Evolutionary conservation across 2,329 filamentous ascomycete genomes (phyloP).

Genomic region (Fusarium robinianum): DNA sequence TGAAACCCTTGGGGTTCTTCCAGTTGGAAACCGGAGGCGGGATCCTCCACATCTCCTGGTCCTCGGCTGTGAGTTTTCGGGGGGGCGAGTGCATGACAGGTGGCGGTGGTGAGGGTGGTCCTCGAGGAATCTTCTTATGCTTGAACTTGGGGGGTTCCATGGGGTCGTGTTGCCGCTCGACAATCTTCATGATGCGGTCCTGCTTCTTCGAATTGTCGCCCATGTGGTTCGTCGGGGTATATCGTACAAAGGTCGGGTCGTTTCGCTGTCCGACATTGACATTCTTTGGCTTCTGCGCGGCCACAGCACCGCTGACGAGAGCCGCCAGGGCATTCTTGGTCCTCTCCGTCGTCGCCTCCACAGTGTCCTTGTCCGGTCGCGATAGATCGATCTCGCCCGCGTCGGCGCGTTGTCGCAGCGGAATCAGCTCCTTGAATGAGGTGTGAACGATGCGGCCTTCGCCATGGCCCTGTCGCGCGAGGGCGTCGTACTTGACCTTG

Average conservation of each 20-base stretch:
- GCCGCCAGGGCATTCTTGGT: constrained; percentile 85
- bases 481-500: constrained; percentile 95
- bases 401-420: constrained; percentile 88
- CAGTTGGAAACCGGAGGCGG: constrained; percentile 90
- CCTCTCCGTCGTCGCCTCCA: constrained; percentile 80
- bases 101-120: constrained; percentile 88
- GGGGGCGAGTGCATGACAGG: constrained; percentile 95
- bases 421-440: constrained; percentile 96
- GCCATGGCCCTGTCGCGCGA: constrained; percentile 85
- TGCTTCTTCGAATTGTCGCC: constrained; percentile 84
- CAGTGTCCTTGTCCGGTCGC: constrained; percentile 81
- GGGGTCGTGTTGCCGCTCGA: constrained; percentile 89
- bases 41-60: constrained; percentile 95
- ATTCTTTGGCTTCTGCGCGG: constrained; percentile 95
- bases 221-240: constrained; percentile 97
- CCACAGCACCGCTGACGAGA: constrained; percentile 82
- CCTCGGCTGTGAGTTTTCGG: constrained; percentile 91
- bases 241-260: constrained; percentile 91
- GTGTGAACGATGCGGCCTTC: constrained; percentile 87
- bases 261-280: constrained; percentile 79
- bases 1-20: constrained; percentile 99
- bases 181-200: constrained; percentile 98
- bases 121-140: constrained; percentile 95
- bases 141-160: constrained; percentile 99
- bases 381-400: constrained; percentile 89